Percentiles rank a stretch among this genome's conserved stretches.
These are phyloP conservation scores for Drosera spatulata DNA, from an alignment of 179 eudicot species.

Conservation along the genomic window DNA sequence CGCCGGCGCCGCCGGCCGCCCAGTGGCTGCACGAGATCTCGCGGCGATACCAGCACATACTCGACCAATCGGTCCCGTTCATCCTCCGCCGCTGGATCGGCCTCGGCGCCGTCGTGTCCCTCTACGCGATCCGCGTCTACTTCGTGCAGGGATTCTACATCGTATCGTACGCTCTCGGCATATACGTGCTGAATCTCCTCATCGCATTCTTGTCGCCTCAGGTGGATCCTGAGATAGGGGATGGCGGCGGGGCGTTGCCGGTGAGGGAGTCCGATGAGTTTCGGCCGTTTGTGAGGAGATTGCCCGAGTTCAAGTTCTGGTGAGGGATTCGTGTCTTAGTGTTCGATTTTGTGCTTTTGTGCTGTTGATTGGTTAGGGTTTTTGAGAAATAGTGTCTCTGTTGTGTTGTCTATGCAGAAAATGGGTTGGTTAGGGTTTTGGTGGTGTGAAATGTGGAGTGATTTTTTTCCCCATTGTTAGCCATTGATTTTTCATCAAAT, in stretches of 20 bases:
- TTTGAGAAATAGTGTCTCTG: too few relatives aligned
- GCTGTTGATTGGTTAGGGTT: too few relatives aligned
- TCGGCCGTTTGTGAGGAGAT: slow-evolving; percentile 82
- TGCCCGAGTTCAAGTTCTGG: slow-evolving; percentile 90
- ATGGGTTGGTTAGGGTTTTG: too few relatives aligned
- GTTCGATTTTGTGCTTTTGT: too few relatives aligned
- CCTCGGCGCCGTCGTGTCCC: slow-evolving; percentile 23
- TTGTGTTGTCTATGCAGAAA: too few relatives aligned
- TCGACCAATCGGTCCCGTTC: slow-evolving; percentile 65
- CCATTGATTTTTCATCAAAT: too few relatives aligned
- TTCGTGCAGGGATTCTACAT: slow-evolving; percentile 57
- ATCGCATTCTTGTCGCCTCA: slow-evolving; percentile 82
- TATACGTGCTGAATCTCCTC: slow-evolving; percentile 60
- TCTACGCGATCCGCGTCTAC: slow-evolving; percentile 45
- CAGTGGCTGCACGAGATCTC: slow-evolving; percentile 25
- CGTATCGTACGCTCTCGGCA: slow-evolving; percentile 69
- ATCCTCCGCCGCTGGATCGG: slow-evolving; percentile 63
- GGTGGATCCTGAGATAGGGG: slow-evolving; percentile 57
- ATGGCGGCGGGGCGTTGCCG: slow-evolving; percentile 50
- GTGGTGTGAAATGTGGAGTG: too few relatives aligned
- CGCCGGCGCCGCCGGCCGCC: slow-evolving; percentile 20
- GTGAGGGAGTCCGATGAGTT: slow-evolving; percentile 64
- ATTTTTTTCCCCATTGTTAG: too few relatives aligned
- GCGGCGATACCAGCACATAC: slow-evolving; percentile 36
- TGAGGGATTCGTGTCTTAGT: slow-evolving; percentile 3